phyloP scores from a whole-genome alignment of 371 early-diverging fungal genomes.

The Rhizopus delemar region DNA sequence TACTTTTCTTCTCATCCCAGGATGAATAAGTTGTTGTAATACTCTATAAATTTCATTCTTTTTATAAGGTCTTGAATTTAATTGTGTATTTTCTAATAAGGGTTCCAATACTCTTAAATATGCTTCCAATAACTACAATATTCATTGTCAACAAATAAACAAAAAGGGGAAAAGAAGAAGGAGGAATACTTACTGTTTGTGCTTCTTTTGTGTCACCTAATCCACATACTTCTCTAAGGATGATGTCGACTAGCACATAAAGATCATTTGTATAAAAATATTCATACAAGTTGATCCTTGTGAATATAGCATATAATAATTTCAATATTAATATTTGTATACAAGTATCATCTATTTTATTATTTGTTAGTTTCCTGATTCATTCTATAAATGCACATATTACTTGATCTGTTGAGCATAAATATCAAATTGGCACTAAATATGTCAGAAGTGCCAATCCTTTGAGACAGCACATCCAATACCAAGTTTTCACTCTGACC shows the following conservation, averaged over 20 bases:
- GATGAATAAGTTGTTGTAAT: slow-evolving; percentile 42
- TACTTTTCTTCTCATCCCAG: slow-evolving; percentile 34
- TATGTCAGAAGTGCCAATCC: slow-evolving; percentile 71
- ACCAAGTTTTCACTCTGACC: slow-evolving; percentile 51
- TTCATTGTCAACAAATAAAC: background rate
- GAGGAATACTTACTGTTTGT: slow-evolving; percentile 37
- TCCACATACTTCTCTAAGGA: slow-evolving; percentile 75
- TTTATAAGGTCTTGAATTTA: slow-evolving; percentile 54
- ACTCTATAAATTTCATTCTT: slow-evolving; percentile 50
- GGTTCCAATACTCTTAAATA: slow-evolving; percentile 77
- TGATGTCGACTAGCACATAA: slow-evolving; percentile 79
- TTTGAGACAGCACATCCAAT: slow-evolving; percentile 53
- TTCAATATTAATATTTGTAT: slow-evolving; percentile 73
- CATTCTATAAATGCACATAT: slow-evolving; percentile 2
- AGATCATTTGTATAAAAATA: slow-evolving; percentile 91
- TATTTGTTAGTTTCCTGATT: background rate
- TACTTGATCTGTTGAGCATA: slow-evolving; percentile 84
- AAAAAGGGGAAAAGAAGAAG: too few relatives aligned
- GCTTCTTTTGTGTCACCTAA: slow-evolving; percentile 70
- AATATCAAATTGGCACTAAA: slow-evolving; percentile 84
- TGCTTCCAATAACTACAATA: slow-evolving; percentile 65
- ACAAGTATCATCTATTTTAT: slow-evolving; percentile 60
- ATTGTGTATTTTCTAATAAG: slow-evolving; percentile 67
- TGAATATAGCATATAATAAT: slow-evolving; percentile 69
- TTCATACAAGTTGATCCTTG: slow-evolving; percentile 55